Percentiles rank a stretch among this genome's conserved stretches.
Conservation (phyloP, 2,329 filamentous ascomycete species). For the Neocatenulostroma microsporum region DNA sequence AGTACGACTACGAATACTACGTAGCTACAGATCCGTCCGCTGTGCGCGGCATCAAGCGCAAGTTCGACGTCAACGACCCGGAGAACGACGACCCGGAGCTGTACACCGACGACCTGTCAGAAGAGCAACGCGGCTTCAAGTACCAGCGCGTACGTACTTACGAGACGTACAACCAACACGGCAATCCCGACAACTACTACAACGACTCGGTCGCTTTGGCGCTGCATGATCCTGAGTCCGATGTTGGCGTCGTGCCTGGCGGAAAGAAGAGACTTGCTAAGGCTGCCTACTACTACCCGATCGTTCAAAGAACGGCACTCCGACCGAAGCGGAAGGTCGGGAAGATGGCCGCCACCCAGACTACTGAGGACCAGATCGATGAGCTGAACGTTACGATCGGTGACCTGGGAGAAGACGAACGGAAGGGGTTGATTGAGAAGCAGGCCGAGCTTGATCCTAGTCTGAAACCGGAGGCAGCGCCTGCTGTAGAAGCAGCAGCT, state of each 20-base stretch:
- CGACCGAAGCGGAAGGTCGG: constrained; percentile 43
- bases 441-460: constrained; percentile 13
- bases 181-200: constrained; percentile 46
- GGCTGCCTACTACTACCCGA: constrained; percentile 56
- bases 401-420: constrained; percentile 9
- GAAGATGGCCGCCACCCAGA: constrained; percentile 32
- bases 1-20: constrained; percentile 55
- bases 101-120: constrained; percentile 38
- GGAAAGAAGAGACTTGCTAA: constrained; percentile 37
- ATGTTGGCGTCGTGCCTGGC: constrained; percentile 22
- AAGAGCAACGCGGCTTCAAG: constrained; percentile 39
- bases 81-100: constrained; percentile 46
- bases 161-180: constrained; percentile 48
- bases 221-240: constrained; percentile 45
- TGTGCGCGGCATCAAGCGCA: constrained; percentile 47
- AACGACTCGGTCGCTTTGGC: constrained; percentile 51
- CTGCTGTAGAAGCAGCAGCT: constrained; percentile 8
- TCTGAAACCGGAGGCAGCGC: constrained; percentile 1
- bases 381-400: constrained; percentile 20
- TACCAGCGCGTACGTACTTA: constrained; percentile 54
- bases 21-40: constrained; percentile 44
- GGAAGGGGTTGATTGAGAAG: constrained; percentile 4
- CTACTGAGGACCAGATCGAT: constrained; percentile 14
- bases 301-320: constrained; percentile 50
- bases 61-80: constrained; percentile 47